Percentiles rank a stretch among this genome's conserved stretches.
phyloP scores from a whole-genome alignment of 257 asterid genomes.

The Apocynum venetum region DNA sequence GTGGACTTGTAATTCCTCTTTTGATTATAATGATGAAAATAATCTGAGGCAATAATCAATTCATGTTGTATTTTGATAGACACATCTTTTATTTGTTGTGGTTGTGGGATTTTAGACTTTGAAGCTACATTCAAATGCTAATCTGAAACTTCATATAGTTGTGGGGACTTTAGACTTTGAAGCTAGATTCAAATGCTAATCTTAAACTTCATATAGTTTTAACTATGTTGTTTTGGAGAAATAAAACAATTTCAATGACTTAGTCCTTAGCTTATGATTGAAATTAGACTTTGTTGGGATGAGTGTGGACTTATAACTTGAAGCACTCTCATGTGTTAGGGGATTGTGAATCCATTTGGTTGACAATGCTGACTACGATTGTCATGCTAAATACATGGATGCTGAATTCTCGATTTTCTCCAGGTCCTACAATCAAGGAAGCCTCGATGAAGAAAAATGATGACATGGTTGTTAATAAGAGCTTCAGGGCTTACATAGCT shows the following conservation, averaged over 20 bases:
- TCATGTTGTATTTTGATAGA: not conserved
- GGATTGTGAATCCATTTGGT: not conserved
- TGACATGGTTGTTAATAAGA: conserved; percentile 33
- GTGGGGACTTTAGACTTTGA: not conserved
- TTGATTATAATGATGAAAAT: not conserved
- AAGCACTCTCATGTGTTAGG: not conserved
- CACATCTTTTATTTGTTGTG: not conserved
- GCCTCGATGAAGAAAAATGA: conserved; percentile 49
- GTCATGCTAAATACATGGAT: not conserved
- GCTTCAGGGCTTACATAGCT: conserved; percentile 33
- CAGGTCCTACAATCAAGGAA: conserved; percentile 31
- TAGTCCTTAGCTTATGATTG: not conserved
- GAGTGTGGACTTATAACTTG: not conserved
- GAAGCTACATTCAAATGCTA: not conserved
- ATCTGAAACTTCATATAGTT: not conserved
- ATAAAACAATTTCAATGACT: not conserved
- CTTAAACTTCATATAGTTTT: not conserved
- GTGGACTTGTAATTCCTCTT: not conserved
- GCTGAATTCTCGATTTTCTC: not conserved
- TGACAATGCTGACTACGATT: not conserved
- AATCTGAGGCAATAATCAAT: not conserved
- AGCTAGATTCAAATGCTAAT: not conserved
- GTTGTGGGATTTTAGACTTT: not conserved
- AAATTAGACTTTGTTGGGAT: not conserved
- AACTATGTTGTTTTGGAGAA: not conserved